These are phyloP conservation scores for Fusarium caatingaense DNA, from an alignment of 2,329 filamentous ascomycete species.

Conservation along the genomic window DNA sequence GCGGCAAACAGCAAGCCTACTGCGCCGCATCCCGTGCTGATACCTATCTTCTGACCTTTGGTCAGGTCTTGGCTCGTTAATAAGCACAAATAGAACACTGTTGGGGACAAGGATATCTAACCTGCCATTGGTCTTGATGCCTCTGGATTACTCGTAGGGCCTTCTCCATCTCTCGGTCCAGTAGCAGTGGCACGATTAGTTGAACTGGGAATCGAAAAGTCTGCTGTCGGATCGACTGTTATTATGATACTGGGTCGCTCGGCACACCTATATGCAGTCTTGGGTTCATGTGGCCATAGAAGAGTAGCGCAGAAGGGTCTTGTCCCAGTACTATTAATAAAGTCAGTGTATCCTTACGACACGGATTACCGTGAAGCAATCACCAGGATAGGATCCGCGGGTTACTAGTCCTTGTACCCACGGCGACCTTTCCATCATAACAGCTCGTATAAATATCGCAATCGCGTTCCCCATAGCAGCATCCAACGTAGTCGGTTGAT, in stretches of 20 bases:
- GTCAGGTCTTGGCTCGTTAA: accelerated
- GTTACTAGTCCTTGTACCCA: neutral
- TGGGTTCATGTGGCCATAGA: accelerated
- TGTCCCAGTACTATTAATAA: neutral
- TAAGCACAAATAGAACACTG: neutral
- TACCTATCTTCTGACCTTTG: neutral
- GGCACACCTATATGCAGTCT: neutral
- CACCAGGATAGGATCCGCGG: neutral
- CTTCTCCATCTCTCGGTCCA: too few species aligned
- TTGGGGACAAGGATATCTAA: accelerated
- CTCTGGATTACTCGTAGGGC: too few species aligned
- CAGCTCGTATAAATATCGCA: neutral
- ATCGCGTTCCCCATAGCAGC: neutral
- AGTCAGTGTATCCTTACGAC: neutral
- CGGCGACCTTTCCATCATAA: neutral
- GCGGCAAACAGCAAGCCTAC: neutral
- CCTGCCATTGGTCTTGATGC: too few species aligned
- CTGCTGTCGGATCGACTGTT: neutral
- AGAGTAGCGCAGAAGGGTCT: neutral
- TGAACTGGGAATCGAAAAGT: too few species aligned
- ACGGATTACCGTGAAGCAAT: too few species aligned
- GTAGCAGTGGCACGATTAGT: too few species aligned
- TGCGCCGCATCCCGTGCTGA: neutral
- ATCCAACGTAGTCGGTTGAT: accelerated
- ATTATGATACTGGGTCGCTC: neutral